phyloP scores from a whole-genome alignment of 352 stramenopile genomes.

The Blastocystis sp. region DNA sequence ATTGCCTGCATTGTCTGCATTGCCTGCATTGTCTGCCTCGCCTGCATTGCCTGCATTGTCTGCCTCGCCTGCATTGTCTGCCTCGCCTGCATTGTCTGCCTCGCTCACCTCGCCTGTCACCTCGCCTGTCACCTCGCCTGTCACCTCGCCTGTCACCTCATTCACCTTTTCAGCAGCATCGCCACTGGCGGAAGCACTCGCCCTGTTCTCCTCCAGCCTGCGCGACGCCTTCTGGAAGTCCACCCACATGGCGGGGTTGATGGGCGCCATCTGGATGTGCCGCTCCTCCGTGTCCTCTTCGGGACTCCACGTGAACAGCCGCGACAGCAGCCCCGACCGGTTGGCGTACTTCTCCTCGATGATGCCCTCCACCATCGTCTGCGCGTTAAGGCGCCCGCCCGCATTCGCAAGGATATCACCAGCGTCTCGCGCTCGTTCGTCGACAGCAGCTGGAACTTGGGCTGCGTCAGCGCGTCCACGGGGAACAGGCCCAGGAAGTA shows the following conservation, averaged over 20 bases:
- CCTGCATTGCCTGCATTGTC: too few relatives aligned
- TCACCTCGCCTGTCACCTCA: neutral
- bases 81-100: too few relatives aligned
- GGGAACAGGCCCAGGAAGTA: slow-evolving; percentile 66
- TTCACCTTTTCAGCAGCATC: neutral
- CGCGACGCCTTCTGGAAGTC: slow-evolving; percentile 10
- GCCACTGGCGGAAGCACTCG: neutral
- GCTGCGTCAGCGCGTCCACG: neutral
- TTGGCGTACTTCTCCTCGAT: slow-evolving; percentile 46
- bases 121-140: too few relatives aligned
- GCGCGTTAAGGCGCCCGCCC: neutral
- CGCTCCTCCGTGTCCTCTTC: slow-evolving; percentile 44
- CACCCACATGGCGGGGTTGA: slow-evolving; percentile 32
- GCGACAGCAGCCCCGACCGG: slow-evolving; percentile 32
- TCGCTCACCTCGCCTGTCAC: too few relatives aligned
- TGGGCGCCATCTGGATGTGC: slow-evolving; percentile 50
- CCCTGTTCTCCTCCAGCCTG: neutral
- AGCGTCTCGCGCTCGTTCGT: slow-evolving; percentile 38
- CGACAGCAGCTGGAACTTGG: slow-evolving; percentile 38
- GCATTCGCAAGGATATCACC: neutral
- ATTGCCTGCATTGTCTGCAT: neutral
- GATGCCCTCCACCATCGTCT: slow-evolving; percentile 50
- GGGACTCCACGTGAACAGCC: slow-evolving; percentile 52
- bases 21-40: neutral
- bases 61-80: too few relatives aligned